Evolutionary conservation across 1,284 basidiomycete genomes (phyloP).

Genomic region (Porodaedalea pini): DNA sequence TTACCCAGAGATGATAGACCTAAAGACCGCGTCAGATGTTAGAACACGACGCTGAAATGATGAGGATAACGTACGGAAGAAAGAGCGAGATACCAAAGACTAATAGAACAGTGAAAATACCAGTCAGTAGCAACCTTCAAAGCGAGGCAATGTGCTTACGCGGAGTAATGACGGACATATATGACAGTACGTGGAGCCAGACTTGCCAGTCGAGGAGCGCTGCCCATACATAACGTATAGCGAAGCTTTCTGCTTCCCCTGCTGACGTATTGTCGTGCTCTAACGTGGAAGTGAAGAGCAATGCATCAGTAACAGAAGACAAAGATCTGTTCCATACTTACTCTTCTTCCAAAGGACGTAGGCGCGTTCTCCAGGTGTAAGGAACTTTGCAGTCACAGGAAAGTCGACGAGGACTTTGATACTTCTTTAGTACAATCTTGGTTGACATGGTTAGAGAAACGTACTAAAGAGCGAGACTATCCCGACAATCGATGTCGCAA

Average conservation of each 20-base stretch:
- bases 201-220: conserved; percentile 66
- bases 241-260: conserved; percentile 62
- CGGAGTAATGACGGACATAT: conserved; percentile 56
- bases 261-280: conserved; percentile 64
- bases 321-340: conserved; percentile 23
- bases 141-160: conserved; percentile 37
- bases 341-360: conserved; percentile 64
- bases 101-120: conserved; percentile 17
- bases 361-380: conserved; percentile 48
- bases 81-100: conserved; percentile 62
- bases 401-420: conserved; percentile 52
- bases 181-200: conserved; percentile 56
- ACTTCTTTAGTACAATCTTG: background rate
- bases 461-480: conserved; percentile 42
- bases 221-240: conserved; percentile 47
- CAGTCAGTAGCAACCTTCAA: background rate
- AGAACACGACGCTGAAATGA: background rate
- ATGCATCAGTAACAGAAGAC: conserved; percentile 32
- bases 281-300: conserved; percentile 41
- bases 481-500: conserved; percentile 46
- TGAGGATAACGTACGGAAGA: conserved; percentile 48
- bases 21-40: conserved; percentile 28
- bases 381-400: conserved; percentile 52
- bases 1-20: conserved; percentile 59
- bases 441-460: conserved; percentile 20